These are phyloP conservation scores for Nothomitra cinnamomea DNA, from an alignment of 2,329 filamentous ascomycete species.

Conservation along the genomic window DNA sequence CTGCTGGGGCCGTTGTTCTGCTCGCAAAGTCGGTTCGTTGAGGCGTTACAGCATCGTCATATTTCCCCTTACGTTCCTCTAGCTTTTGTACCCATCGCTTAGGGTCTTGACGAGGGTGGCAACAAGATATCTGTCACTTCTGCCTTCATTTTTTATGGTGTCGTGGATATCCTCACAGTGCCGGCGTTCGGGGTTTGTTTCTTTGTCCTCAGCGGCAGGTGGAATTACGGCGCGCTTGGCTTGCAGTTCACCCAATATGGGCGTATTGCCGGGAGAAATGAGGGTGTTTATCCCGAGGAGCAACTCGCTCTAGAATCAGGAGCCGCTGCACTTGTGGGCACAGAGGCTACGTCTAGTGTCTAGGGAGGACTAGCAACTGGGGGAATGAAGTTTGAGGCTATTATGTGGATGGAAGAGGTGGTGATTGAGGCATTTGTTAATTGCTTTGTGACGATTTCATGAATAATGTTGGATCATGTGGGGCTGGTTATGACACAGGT, in stretches of 20 bases:
- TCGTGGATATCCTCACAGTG: constrained; percentile 34
- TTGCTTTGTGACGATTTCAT: no score
- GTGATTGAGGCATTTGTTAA: no score
- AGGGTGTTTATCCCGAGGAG: neutral
- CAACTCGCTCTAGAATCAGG: no score
- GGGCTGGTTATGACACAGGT: no score
- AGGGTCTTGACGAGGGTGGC: constrained; percentile 34
- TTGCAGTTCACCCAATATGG: constrained; percentile 32
- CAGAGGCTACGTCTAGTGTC: no score
- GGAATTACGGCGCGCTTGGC: constrained; percentile 36
- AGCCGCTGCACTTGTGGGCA: no score
- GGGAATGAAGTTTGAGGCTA: no score
- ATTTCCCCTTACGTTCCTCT: constrained; percentile 30
- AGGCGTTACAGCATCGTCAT: constrained; percentile 30
- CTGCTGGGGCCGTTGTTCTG: constrained; percentile 21
- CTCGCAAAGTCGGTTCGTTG: constrained; percentile 25
- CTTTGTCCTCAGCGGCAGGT: constrained; percentile 27
- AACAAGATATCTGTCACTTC: constrained; percentile 31
- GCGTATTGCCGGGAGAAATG: neutral
- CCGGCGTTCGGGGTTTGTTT: constrained; percentile 28
- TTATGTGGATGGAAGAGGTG: no score
- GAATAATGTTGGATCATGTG: no score
- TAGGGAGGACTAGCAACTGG: no score
- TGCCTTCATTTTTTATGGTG: constrained; percentile 34
- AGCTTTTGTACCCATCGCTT: constrained; percentile 40